Conservation (phyloP, 306 rosid genomes). For the Quercus berberidifolia region DNA sequence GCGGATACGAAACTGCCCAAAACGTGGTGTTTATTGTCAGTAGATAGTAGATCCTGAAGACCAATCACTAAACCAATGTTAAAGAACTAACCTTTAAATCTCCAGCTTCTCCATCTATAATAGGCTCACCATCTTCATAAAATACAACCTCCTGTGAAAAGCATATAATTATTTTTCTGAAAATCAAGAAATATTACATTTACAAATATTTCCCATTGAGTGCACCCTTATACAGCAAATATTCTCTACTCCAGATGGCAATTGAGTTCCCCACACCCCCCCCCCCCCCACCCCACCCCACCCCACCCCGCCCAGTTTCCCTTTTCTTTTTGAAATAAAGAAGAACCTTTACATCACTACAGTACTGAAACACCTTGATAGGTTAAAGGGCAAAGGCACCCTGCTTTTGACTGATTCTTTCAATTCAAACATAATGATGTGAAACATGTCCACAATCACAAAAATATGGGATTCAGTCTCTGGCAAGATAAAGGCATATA, state of each 20-base stretch:
- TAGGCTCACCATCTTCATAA: conserved; percentile 98
- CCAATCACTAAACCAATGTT: conserved; percentile 7
- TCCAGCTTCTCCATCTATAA: conserved; percentile 92
- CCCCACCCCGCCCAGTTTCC: not conserved
- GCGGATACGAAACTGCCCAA: conserved; percentile 74
- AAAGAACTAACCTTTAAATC: conserved; percentile 72
- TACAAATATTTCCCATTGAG: not conserved
- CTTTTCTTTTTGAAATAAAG: not conserved
- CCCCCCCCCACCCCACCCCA: too few species aligned
- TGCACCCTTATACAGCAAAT: not conserved
- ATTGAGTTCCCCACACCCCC: too few species aligned
- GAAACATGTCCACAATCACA: not conserved
- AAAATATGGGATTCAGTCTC: not conserved
- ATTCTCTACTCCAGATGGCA: not conserved
- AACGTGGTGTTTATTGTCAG: conserved; percentile 24
- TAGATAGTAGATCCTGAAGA: conserved; percentile 10
- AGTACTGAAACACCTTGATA: not conserved
- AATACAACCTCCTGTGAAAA: conserved; percentile 78
- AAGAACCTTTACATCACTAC: not conserved
- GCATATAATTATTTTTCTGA: conserved; percentile 11
- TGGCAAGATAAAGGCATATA: not conserved
- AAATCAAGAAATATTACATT: not conserved
- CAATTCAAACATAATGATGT: not conserved
- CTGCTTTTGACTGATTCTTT: not conserved
- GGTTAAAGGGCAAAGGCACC: not conserved